Evolutionary conservation across 2,329 filamentous ascomycete genomes (phyloP), one percentile per base, ranked within the genome.

Genomic region (Aspergillus sp.): DNA sequence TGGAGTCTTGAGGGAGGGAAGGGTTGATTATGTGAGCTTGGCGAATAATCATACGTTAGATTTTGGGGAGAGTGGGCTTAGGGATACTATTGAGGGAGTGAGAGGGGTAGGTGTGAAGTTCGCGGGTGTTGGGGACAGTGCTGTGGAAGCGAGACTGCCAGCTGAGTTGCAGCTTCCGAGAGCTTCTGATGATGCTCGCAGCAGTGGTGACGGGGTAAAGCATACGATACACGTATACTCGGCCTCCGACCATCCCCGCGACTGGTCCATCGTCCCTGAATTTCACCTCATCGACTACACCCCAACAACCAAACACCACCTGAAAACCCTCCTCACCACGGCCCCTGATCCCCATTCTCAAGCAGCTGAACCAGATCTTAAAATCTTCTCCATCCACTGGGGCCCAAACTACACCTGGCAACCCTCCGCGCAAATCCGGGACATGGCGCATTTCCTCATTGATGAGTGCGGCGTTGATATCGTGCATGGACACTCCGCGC

Each of bases 31-130:
- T 43, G 65, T 61, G 1, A 60, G 59, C 35, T 53, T 71, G 5
- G 68, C 68, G 1, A 72, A 72, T 50, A 71, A 71, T 46, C 68
- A 72, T 44, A 65, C 61, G 0, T 60, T 70, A 3, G 69, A 71
- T 47, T 71, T 68, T 46, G 53, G 57, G 3, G 53, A 60, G 3
- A 57, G 58, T 23, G 69, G 68, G 0, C 56, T 70, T 0, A 41
- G 60, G 5, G 68, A 71, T 43, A 71, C 68, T 0, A 55, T 66
- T 0, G 53, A 59, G 49, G 59, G 59, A 0, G 27, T 70, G 1
- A 60, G 56, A 33, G 25, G 51, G 2, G 54, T 60, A 1, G 47
- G 56, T 0, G 53, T 71, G 12, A 48, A 52, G 0, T 64, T 61
- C 46, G 62, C 67, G 0, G 67, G 67, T 0, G 66, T 60, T 0